Percentiles rank a stretch among this genome's conserved stretches.
phyloP scores from a whole-genome alignment of 2,329 filamentous ascomycete genomes.

The Arthroderma sp. region DNA sequence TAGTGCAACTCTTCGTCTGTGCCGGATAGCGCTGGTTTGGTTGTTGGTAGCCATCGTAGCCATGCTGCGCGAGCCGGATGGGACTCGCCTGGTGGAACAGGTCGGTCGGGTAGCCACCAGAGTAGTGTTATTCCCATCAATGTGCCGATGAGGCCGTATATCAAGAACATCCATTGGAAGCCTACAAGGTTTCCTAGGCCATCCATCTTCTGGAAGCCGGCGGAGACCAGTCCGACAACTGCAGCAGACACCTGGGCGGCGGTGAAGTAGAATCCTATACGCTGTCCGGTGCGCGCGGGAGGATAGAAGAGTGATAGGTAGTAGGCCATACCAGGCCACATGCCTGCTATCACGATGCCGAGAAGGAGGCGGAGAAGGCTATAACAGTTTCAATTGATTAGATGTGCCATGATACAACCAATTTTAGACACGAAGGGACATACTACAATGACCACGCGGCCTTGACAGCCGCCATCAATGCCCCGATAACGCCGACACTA shows the following conservation, averaged over 20 bases:
- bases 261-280: conserved; percentile 82
- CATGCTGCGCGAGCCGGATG: not conserved
- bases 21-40: conserved; percentile 59
- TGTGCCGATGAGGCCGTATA: conserved; percentile 68
- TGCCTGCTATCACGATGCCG: conserved; percentile 76
- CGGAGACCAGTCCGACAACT: conserved; percentile 78
- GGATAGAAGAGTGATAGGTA: conserved; percentile 89
- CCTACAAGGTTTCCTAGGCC: conserved; percentile 62
- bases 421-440: conserved; percentile 21
- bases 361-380: conserved; percentile 71
- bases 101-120: conserved; percentile 85
- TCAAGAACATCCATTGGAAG: conserved; percentile 60
- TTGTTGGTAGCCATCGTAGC: conserved; percentile 50
- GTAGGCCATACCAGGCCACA: conserved; percentile 94
- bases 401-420: not conserved
- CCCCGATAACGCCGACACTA: conserved; percentile 71
- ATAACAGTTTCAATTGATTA: not conserved
- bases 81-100: conserved; percentile 38
- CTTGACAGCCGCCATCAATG: conserved; percentile 70
- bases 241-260: conserved; percentile 80
- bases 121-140: conserved; percentile 60
- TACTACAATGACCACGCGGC: conserved; percentile 75
- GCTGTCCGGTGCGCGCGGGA: conserved; percentile 70
- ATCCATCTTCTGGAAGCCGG: conserved; percentile 87
- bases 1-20: conserved; percentile 75